Base-by-base conservation (phyloP, 2,329 filamentous ascomycete genomes). In the Pseudogymnoascus pannorum region DNA sequence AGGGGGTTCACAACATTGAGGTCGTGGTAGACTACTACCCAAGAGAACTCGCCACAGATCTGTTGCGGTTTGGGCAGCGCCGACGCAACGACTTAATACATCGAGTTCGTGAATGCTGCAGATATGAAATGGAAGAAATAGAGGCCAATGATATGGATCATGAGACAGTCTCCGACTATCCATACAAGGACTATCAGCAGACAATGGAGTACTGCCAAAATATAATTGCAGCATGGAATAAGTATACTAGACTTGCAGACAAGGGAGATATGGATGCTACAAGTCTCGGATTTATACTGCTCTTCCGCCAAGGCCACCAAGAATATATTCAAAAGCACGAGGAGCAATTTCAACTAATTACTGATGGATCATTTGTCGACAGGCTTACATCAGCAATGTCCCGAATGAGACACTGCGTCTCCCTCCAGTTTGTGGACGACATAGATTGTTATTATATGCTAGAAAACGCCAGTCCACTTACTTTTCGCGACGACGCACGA, bases 341-440 rank as follows among this genome's bases (percentile, higher is more conserved):
- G 40, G 40, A 44, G 40, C 12, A 44, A 44, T 44, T 59, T 44
- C 58, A 59, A 44, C 58, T 59, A 42, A 59, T 59, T 31, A 44
- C 35, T 18, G 20, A 44, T 44, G 58, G 58, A n/a, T 59, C 58
- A 7, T 59, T 59, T 20, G 22, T 59, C 42, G 36, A 59, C 11
- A 59, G 26, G n/a, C 33, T 59, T 31, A 6, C 14, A 42, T 59
- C 26, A 44, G 38, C 58, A 44, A 59, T 59, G 22, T 44, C 58
- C 18, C 18, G 33, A 59, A 59, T 59, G 58, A 7, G 20, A 14
- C 33, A 29, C 12, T 59, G 58, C 12, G 11, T 9, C 18, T 59
- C 35, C 26, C 2, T 59, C 9, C 36, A n/a, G 14, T 59, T 59
- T 35, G 36, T 59, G 44, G 58, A 59, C 36, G 12, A 12, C n/a